phyloP scores from a whole-genome alignment of 306 rosid species.

The Psophocarpus tetragonolobus region DNA sequence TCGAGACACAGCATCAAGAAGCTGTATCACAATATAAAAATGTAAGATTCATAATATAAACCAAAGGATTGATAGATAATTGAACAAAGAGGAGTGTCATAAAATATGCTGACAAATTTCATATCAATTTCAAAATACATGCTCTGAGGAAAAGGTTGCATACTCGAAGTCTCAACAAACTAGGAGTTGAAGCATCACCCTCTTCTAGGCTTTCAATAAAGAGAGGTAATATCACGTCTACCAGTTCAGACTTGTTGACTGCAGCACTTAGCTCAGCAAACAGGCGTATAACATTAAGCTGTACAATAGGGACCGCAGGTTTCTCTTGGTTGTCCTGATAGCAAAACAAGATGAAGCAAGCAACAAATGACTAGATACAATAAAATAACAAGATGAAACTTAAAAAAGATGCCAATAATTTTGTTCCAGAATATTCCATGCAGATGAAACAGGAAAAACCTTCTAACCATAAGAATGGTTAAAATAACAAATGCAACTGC shows the following conservation, averaged over 20 bases:
- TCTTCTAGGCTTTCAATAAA: slow-evolving; percentile 95
- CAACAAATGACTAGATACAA: slow-evolving; percentile 12
- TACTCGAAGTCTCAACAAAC: slow-evolving; percentile 93
- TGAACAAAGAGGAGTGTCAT: neutral
- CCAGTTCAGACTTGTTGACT: slow-evolving; percentile 80
- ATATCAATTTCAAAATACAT: slow-evolving; percentile 35
- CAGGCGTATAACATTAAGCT: slow-evolving; percentile 83
- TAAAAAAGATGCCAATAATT: slow-evolving; percentile 3
- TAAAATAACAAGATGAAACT: slow-evolving; percentile 25
- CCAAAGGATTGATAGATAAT: slow-evolving; percentile 28
- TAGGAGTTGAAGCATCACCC: slow-evolving; percentile 97
- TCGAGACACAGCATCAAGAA: slow-evolving; percentile 91
- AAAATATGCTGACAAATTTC: slow-evolving; percentile 18
- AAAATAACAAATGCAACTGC: neutral
- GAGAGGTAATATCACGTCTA: slow-evolving; percentile 88
- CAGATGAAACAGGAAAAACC: slow-evolving; percentile 19
- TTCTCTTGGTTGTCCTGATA: slow-evolving; percentile 85
- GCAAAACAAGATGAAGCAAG: slow-evolving; percentile 38
- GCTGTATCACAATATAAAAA: slow-evolving; percentile 55
- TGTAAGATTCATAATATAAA: slow-evolving; percentile 19
- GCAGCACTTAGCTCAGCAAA: slow-evolving; percentile 81
- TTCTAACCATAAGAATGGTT: neutral
- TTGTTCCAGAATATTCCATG: slow-evolving; percentile 13
- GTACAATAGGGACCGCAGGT: slow-evolving; percentile 75
- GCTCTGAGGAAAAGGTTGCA: slow-evolving; percentile 50